Percentiles rank a stretch among this genome's conserved stretches.
These are phyloP conservation scores for Pleurotus platypus DNA, from an alignment of 768 basidiomycete genomes.

Conservation along the genomic window DNA sequence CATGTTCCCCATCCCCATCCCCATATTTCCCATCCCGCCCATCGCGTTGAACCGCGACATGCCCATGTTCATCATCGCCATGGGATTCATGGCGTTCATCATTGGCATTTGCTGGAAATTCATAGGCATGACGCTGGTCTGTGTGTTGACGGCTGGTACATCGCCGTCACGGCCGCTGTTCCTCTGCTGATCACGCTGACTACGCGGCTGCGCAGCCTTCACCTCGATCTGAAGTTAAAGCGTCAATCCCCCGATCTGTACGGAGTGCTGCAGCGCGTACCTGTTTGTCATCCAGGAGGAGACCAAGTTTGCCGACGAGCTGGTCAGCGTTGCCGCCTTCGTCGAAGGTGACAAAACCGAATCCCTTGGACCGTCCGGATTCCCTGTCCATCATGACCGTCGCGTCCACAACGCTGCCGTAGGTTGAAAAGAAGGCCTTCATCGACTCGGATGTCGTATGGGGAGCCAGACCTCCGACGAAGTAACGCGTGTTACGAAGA, in stretches of 20 bases:
- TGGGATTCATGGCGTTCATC: constrained; percentile 40
- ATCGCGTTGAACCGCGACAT: constrained; percentile 28
- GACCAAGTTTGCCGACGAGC: constrained; percentile 62
- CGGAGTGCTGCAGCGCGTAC: constrained; percentile 30
- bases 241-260: neutral
- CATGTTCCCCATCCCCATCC: constrained; percentile 19
- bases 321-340: constrained; percentile 61
- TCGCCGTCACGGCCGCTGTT: constrained; percentile 18
- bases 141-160: constrained; percentile 28
- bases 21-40: constrained; percentile 27
- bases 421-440: constrained; percentile 65
- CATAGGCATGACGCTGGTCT: constrained; percentile 46
- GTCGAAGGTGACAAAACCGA: constrained; percentile 83
- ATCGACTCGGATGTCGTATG: constrained; percentile 68
- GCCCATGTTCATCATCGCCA: constrained; percentile 50
- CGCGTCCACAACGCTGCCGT: constrained; percentile 79
- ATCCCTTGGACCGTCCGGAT: constrained; percentile 72
- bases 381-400: constrained; percentile 86
- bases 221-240: constrained; percentile 65
- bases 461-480: constrained; percentile 74
- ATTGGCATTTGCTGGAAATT: constrained; percentile 53
- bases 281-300: constrained; percentile 75
- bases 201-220: constrained; percentile 74
- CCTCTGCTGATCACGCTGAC: constrained; percentile 54
- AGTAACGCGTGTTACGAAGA: constrained; percentile 70